Percentiles rank a stretch among this genome's conserved stretches.
These are phyloP conservation scores for Amaranthus palmeri DNA, from an alignment of 148 eudicot species.

Conservation along the genomic window DNA sequence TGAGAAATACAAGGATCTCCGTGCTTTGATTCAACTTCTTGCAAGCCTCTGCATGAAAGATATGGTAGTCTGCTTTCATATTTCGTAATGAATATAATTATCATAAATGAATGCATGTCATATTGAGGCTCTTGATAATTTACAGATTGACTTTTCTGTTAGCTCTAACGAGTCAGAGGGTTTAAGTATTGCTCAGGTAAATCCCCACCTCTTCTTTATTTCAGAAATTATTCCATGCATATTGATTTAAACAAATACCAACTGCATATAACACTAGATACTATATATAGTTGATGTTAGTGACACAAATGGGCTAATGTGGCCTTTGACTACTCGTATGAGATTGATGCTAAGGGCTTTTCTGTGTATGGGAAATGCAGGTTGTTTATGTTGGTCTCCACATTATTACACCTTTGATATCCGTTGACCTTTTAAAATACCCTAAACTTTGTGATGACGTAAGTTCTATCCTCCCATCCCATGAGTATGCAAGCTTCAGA, in stretches of 20 bases:
- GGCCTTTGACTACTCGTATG: neutral
- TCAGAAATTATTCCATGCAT: slow-evolving; percentile 5
- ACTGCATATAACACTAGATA: neutral
- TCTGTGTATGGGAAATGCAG: slow-evolving; percentile 39
- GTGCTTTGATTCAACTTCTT: slow-evolving; percentile 88
- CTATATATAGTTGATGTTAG: neutral
- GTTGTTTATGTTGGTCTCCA: slow-evolving; percentile 89
- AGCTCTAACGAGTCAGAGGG: slow-evolving; percentile 67
- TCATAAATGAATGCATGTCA: slow-evolving; percentile 1
- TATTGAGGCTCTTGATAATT: slow-evolving; percentile 7
- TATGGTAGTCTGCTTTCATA: slow-evolving; percentile 48
- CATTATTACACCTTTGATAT: slow-evolving; percentile 84
- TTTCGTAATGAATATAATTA: slow-evolving; percentile 7
- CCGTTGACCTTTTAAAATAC: slow-evolving; percentile 73
- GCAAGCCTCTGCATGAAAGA: slow-evolving; percentile 81
- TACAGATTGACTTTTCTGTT: slow-evolving; percentile 80
- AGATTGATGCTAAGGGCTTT: slow-evolving; percentile 7
- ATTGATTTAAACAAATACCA: neutral
- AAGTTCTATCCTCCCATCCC: slow-evolving; percentile 29
- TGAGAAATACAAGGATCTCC: slow-evolving; percentile 84
- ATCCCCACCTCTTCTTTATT: neutral
- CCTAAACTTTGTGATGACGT: slow-evolving; percentile 91
- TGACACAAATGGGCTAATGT: neutral
- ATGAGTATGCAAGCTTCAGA: slow-evolving; percentile 12
- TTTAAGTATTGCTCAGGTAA: slow-evolving; percentile 82